Evolutionary conservation across 176 grass and related monocot genomes (phyloP), one percentile per base, ranked within the genome.

Genomic region (Rhynchospora breviuscula): DNA sequence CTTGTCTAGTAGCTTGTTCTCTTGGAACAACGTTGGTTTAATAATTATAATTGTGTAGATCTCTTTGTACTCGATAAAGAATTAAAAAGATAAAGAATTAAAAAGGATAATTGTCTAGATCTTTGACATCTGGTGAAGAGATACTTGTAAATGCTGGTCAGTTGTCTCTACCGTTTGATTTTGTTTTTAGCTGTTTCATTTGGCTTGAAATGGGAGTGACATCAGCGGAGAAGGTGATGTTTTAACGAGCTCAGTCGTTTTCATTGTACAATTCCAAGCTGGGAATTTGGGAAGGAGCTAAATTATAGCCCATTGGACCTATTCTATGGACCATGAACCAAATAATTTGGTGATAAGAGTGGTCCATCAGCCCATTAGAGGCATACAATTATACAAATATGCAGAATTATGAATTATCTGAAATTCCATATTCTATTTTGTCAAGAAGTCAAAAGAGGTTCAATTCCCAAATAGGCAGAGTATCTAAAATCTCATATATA

Each of bases 161-260:
- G 7, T 68, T 44, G 66, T 68, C 66, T 68, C 66, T 68, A 68
- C 33, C 6, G 31, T 68, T 68, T 43, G 66, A 68, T 68, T 68
- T 68, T 35, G 66, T 31, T 15, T 44, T 18, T 44, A 40, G 33
- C 43, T 67, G 6, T 40, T 68, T 68, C 14, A 43, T 59, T 44
- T 40, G 35, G 35, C 35, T 2, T 40, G 35, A 40, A 40, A 40
- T 40, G 35, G 35, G 35, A 2, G 65, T 8, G 65, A 67, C 65
- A 43, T 40, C 12, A 67, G 65, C 12, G 12, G 40, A 67, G 31
- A 67, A 25, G 9, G 65, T 14, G 65, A 67, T 67, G 65, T 67
- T 67, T 15, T 43, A 67, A 67, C 65, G 25, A 66, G 63, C 3
- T 66, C 10, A 66, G 13, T 66, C 63, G 63, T 6, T 14, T 66